Evolutionary conservation across 2,329 filamentous ascomycete genomes (phyloP).

Genomic region (Mycosphaerella arachidis): DNA sequence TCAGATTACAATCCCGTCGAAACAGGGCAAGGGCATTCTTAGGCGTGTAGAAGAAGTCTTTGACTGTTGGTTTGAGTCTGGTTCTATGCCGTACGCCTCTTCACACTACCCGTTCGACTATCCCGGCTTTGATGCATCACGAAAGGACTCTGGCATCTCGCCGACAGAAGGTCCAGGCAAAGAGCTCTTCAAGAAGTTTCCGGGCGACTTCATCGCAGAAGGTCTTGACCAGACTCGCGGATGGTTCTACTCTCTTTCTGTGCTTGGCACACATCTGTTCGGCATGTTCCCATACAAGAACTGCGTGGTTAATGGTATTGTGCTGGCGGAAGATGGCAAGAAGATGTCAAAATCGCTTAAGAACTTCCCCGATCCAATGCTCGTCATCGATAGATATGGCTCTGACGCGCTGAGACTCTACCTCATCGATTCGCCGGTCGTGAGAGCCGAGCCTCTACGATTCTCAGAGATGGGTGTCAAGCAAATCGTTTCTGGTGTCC

Average conservation of each 20-base stretch:
- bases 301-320: constrained; percentile 93
- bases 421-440: constrained; percentile 92
- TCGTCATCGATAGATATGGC: constrained; percentile 83
- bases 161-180: constrained; percentile 29
- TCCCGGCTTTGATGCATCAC: constrained; percentile 49
- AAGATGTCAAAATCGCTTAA: constrained; percentile 98
- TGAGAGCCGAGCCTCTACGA: constrained; percentile 80
- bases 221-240: constrained; percentile 89
- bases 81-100: constrained; percentile 90
- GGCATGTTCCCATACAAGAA: constrained; percentile 85
- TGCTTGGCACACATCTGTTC: constrained; percentile 84
- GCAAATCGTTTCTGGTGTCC: constrained; percentile 87
- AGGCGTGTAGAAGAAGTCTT: constrained; percentile 83
- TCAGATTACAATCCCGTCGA: constrained; percentile 87
- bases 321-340: constrained; percentile 90
- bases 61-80: constrained; percentile 96
- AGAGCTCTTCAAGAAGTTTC: constrained; percentile 74
- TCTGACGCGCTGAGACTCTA: constrained; percentile 92
- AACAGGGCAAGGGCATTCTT: constrained; percentile 77
- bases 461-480: constrained; percentile 93
- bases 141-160: constrained; percentile 28
- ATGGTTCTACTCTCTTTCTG: constrained; percentile 93
- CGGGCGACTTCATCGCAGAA: constrained; percentile 91
- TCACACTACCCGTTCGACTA: constrained; percentile 92
- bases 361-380: constrained; percentile 84